Evolutionary conservation across 768 basidiomycete species (phyloP).

Genomic region (Kwoniella shandongensis): DNA sequence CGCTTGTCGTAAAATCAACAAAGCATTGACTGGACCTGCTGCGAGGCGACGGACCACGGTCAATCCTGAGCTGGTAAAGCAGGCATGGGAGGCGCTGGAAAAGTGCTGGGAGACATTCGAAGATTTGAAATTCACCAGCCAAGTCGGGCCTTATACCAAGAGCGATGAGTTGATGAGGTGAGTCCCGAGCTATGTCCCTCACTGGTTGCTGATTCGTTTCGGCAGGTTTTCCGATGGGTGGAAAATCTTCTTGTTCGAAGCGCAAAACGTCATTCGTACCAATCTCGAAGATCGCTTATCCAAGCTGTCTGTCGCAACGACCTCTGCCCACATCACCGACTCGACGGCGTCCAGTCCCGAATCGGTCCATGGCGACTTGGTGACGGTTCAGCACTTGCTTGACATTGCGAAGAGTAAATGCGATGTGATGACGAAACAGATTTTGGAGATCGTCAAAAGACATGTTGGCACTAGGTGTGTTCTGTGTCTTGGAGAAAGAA

Average conservation of each 20-base stretch:
- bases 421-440: slow-evolving; percentile 57
- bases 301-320: slow-evolving; percentile 17
- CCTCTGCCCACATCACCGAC: slow-evolving; percentile 29
- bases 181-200: not conserved
- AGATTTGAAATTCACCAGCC: slow-evolving; percentile 53
- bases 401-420: slow-evolving; percentile 58
- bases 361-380: slow-evolving; percentile 37
- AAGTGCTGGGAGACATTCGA: slow-evolving; percentile 83
- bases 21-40: slow-evolving; percentile 72
- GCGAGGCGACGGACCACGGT: slow-evolving; percentile 65
- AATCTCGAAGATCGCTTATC: slow-evolving; percentile 66
- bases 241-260: slow-evolving; percentile 83
- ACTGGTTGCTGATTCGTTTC: not conserved
- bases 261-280: slow-evolving; percentile 84
- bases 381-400: slow-evolving; percentile 55
- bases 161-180: slow-evolving; percentile 61
- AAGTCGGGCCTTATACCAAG: slow-evolving; percentile 54
- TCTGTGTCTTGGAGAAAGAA: not conserved
- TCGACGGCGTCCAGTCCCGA: slow-evolving; percentile 20
- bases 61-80: slow-evolving; percentile 66
- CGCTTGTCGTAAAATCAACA: slow-evolving; percentile 75
- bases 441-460: slow-evolving; percentile 58
- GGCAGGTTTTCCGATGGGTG: slow-evolving; percentile 18
- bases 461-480: slow-evolving; percentile 57
- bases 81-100: slow-evolving; percentile 83